Base-by-base conservation (phyloP, 768 basidiomycete species). In the Solioccasus polychromus region DNA sequence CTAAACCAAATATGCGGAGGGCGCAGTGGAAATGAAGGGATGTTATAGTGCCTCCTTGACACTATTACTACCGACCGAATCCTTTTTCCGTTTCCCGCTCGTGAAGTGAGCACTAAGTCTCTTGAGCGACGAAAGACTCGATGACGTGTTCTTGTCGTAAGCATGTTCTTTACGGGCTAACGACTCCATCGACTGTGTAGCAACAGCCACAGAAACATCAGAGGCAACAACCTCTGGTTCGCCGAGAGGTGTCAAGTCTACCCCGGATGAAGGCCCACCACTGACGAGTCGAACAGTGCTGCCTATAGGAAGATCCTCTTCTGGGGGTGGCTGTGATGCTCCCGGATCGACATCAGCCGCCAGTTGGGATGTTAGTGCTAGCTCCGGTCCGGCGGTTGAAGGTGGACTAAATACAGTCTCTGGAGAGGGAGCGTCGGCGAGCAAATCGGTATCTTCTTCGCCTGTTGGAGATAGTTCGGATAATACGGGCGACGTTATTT, bases 251-350 rank as follows among this genome's bases (percentile, higher is more conserved):
- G 61, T 35, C 8, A 59, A 59, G n/a, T 67, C 65, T 34, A 62
- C 61, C 18, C 31, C 44, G 7, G 48, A 51, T 8, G 68, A 63
- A 15, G 78, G 78, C 17, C 76, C 75, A 2, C 73, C 77, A 17
- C 80, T 82, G n/a, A 85, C 74, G 12, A 85, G 61, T 35, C 79
- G 77, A 41, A 85, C 72, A 11, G 78, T 80, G 10, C 71, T 66
- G 36, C 72, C 71, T 17, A 70, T 57, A 22, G 51, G 36, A 15
- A 49, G 51, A 14, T 58, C 56, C 3, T 57, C 60, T 42, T 52
- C 56, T 14, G 45, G 35, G 8, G 44, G 39, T 18, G 47, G 32
- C 20, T 35, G 32, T 12, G 45, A 30, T 34, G 31, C 34, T 23
- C 41, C 53, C 15, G 50, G 42, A 18, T 51, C 54, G 32, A 42